These are phyloP conservation scores for Isatis tinctoria DNA, from an alignment of 345 rosid species.

Conservation along the genomic window DNA sequence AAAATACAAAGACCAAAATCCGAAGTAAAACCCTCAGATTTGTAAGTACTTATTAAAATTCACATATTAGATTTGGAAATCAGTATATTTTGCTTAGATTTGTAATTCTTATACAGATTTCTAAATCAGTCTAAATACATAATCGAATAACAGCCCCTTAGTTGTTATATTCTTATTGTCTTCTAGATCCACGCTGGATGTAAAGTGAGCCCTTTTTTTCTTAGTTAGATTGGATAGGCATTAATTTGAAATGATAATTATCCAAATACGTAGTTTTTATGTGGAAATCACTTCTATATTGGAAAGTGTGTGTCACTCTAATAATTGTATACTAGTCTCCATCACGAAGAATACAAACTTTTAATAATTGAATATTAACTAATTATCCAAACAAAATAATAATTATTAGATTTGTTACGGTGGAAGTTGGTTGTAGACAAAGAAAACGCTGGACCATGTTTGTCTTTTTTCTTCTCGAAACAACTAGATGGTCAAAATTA, in stretches of 20 bases:
- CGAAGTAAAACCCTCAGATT: too few relatives aligned
- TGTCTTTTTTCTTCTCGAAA: neutral
- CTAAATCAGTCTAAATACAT: too few relatives aligned
- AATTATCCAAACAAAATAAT: slow-evolving; percentile 15
- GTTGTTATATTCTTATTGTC: slow-evolving; percentile 20
- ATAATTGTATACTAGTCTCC: slow-evolving; percentile 22
- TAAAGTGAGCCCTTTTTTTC: neutral
- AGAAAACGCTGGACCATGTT: neutral
- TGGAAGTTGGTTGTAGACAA: slow-evolving; percentile 32
- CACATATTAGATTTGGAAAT: too few relatives aligned
- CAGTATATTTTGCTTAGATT: too few relatives aligned
- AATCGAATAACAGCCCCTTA: too few relatives aligned
- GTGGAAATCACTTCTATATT: slow-evolving; percentile 17
- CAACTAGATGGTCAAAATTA: neutral
- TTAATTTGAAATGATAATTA: neutral
- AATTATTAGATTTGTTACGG: slow-evolving; percentile 17
- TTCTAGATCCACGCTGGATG: neutral
- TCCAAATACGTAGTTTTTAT: slow-evolving; percentile 27
- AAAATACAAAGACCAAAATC: too few relatives aligned
- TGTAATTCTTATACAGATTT: too few relatives aligned
- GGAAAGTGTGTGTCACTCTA: slow-evolving; percentile 8
- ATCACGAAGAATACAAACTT: slow-evolving; percentile 13
- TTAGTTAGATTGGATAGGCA: slow-evolving; percentile 10
- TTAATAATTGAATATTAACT: neutral
- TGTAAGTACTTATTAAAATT: too few relatives aligned